These are phyloP conservation scores for Phytopythium sindhum DNA, from an alignment of 352 stramenopile species.

Conservation along the genomic window DNA sequence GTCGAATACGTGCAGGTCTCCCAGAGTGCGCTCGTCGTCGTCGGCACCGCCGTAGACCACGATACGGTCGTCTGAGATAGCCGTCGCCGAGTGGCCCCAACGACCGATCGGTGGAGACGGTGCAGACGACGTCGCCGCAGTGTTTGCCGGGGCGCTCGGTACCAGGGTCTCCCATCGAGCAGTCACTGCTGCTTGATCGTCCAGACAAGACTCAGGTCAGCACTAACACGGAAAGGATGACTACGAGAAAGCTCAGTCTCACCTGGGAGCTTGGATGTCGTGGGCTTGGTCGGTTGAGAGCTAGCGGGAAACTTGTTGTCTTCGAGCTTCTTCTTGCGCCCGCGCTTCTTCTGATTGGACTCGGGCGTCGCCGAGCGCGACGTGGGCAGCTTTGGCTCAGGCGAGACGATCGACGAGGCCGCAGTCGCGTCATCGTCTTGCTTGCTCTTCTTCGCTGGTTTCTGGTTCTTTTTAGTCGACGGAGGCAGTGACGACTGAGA, in stretches of 20 bases:
- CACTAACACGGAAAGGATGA: not conserved
- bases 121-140: not conserved
- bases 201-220: not conserved
- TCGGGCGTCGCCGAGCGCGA: constrained; percentile 31
- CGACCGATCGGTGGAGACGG: constrained; percentile 37
- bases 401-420: constrained; percentile 41
- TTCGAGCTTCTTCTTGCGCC: constrained; percentile 22
- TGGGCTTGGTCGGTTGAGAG: constrained; percentile 10
- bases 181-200: constrained; percentile 13
- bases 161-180: constrained; percentile 41
- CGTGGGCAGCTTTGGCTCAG: constrained; percentile 27
- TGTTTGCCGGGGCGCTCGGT: constrained; percentile 17
- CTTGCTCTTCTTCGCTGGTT: constrained; percentile 25
- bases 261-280: constrained; percentile 21
- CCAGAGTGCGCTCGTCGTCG: constrained; percentile 78
- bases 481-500: not conserved
- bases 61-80: constrained; percentile 82
- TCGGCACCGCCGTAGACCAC: constrained; percentile 92
- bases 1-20: constrained; percentile 87
- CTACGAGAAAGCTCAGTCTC: not conserved
- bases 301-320: constrained; percentile 11
- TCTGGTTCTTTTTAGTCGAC: not conserved
- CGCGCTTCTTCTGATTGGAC: constrained; percentile 37
- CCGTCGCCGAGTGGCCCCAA: constrained; percentile 90
- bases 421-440: constrained; percentile 21